Evolutionary conservation across 2,329 filamentous ascomycete genomes (phyloP), one percentile per base, ranked within the genome.

Genomic region (Fusarium brachygibbosum): DNA sequence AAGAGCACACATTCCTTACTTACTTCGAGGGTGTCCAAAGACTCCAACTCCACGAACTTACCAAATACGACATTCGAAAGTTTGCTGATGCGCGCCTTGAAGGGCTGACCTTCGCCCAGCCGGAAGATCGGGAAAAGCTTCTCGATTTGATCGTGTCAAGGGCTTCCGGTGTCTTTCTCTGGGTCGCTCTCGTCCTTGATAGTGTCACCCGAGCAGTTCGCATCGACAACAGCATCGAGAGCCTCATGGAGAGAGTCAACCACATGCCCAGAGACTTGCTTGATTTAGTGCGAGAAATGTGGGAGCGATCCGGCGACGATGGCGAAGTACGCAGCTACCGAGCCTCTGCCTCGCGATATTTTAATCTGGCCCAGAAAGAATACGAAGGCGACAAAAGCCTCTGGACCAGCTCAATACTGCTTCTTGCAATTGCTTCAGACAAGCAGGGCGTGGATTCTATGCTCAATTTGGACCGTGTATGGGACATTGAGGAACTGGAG

Each of bases 401-500:
- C n/a, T 28, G 5, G 14, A 13, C 11, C 0, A 12, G 7, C 1
- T 25, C 50, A 1, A n/a, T 53, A 2, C n/a, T 44, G 4, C 1
- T 5, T 14, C 4, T 21, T 1, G 12, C 51, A 7, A 13, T 54
- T 12, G 51, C 51, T 5, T 29, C 31, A 1, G 23, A 37, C 5
- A n/a, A 14, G 0, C 4, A 2, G 4, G 4, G 7, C 1, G 2
- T 55, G 1, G 23, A 31, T 3, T 29, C 16, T 12, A 23, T 48
- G 12, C n/a, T 55, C 0, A n/a, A 55, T n/a, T 0, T 16, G 13
- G 2, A 3, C 3, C 23, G 10, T 14, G 5, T 4, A 0, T 14
- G 42, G 11, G 9, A 16, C 1, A 3, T 3, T 0, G 11, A 8
- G 0, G 19, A 35, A 1, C 0, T 46, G 8, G 13, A 1, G 7